Conservation (phyloP, 352 stramenopile species). For the Globisporangium recalcitrans region DNA sequence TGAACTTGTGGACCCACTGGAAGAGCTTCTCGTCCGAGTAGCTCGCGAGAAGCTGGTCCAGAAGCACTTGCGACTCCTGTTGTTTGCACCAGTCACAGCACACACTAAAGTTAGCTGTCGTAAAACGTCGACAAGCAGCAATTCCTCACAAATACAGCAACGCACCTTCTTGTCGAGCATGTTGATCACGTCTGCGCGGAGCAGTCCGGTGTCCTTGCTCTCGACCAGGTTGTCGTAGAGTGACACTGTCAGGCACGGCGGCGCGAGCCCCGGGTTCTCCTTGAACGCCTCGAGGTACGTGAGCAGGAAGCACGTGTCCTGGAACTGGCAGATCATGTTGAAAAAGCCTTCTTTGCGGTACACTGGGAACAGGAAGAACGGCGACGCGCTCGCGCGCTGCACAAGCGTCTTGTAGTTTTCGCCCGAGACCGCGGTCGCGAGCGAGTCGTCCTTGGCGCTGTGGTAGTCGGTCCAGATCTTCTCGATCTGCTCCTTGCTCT, state of each 20-base stretch:
- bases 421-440: conserved; percentile 43
- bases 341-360: conserved; percentile 83
- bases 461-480: conserved; percentile 82
- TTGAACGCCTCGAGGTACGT: conserved; percentile 87
- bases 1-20: conserved; percentile 80
- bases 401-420: conserved; percentile 40
- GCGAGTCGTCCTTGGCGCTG: conserved; percentile 60
- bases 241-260: conserved; percentile 77
- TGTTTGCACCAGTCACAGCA: conserved; percentile 3
- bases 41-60: conserved; percentile 55
- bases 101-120: neutral
- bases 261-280: conserved; percentile 68
- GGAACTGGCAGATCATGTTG: conserved; percentile 88
- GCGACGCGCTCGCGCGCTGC: conserved; percentile 43
- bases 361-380: conserved; percentile 81
- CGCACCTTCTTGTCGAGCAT: conserved; percentile 77
- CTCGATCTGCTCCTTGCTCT: conserved; percentile 50
- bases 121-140: neutral
- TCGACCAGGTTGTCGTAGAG: conserved; percentile 70
- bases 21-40: conserved; percentile 71
- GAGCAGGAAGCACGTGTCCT: conserved; percentile 84
- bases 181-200: conserved; percentile 82
- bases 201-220: conserved; percentile 64
- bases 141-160: too few relatives aligned
- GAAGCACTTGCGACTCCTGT: conserved; percentile 59